Evolutionary conservation across 2,329 filamentous ascomycete species (phyloP).

Genomic region (Elsinoe necatrix): DNA sequence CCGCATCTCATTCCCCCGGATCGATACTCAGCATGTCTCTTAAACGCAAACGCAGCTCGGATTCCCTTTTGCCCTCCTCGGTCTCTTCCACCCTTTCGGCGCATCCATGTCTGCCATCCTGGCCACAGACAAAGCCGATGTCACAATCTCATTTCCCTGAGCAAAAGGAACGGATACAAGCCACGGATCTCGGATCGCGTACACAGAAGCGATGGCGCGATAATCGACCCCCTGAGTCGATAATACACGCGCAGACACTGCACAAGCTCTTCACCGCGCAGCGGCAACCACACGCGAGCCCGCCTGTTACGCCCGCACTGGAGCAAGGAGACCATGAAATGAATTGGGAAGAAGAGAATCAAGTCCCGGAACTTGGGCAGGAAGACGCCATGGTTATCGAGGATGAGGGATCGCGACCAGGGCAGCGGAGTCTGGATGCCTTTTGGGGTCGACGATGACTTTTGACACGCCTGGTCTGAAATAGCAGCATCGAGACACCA

Average conservation of each 20-base stretch:
- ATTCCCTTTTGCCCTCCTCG: constrained; percentile 29
- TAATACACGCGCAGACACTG: constrained; percentile 44
- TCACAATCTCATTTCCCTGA: constrained; percentile 22
- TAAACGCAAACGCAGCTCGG: constrained; percentile 51
- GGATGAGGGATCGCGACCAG: background rate
- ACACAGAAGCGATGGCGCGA: constrained; percentile 53
- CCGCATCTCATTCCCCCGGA: background rate
- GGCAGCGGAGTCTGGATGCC: constrained; percentile 8
- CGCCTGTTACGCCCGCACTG: background rate
- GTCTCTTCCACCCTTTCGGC: constrained; percentile 23
- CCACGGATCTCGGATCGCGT: constrained; percentile 43
- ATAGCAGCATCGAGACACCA: too few species aligned
- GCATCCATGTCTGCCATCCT: background rate
- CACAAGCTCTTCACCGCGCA: constrained; percentile 40
- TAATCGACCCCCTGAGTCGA: constrained; percentile 48
- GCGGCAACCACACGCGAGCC: constrained; percentile 9
- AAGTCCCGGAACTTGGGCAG: background rate
- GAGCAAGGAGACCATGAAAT: background rate
- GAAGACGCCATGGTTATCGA: background rate
- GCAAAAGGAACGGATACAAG: constrained; percentile 21
- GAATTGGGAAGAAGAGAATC: background rate
- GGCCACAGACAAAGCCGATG: background rate
- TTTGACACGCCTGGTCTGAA: too few species aligned
- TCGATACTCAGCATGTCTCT: constrained; percentile 38
- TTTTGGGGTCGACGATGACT: background rate